Base-by-base conservation (phyloP, 805 yeast species). In the Tetrapisispora fleetii region DNA sequence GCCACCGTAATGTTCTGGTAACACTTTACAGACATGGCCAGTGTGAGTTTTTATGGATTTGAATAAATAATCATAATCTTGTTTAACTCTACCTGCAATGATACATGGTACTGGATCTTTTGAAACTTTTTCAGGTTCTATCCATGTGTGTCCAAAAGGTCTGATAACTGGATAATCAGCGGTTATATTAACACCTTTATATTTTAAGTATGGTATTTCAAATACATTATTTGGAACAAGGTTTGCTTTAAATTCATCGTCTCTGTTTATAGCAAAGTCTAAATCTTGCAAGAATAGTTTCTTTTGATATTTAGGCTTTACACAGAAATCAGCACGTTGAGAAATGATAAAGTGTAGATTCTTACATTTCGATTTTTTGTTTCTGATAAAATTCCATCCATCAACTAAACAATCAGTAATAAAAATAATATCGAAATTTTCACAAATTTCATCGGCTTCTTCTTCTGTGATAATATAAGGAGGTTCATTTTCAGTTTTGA, bases 351-450 rank as follows among this genome's bases (percentile, higher is more conserved):
- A 48, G n/a, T 45, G 33, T 5, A 51, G 41, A 21, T 48, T 51
- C 27, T 48, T 46, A 43, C 53, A 51, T 44, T 48, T 46, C 3
- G 42, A 33, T 8, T 47, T 41, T 7, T 46, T 47, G 27, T 48
- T 47, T 45, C 39, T 51, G 17, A 51, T 43, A 28, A 51, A 51
- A 11, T 48, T 43, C 53, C 53, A 51, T 18, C 50, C 51, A 38
- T 51, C 53, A n/a, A 48, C 38, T 9, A 51, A 38, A 40, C 46
- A 44, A 36, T 51, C 53, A 21, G 53, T 48, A 10, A 51, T 41
- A 36, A 51, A 51, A 30, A 51, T 47, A 1, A 42, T 40, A 39
- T 51, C 53, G 32, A 40, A 45, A 17, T 35, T 46, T 19, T 40
- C 37, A 40, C 53, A 51, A 24, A 51, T 43, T 33, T 48, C 41